Conservation (phyloP, 2,329 filamentous ascomycete species). For the Talaromyces sp. region DNA sequence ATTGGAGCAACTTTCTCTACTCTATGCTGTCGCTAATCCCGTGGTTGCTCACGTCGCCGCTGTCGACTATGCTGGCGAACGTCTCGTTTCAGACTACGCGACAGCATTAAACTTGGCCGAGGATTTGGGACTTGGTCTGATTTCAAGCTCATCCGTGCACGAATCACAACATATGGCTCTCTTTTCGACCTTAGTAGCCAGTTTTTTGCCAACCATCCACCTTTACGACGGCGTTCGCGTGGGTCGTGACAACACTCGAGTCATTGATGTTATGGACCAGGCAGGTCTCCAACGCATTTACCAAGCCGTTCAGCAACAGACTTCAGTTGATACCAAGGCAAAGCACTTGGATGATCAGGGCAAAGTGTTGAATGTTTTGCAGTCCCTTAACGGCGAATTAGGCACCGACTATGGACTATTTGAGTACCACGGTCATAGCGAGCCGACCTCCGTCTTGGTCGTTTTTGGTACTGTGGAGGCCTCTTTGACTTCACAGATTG, state of each 20-base stretch:
- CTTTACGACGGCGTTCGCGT: constrained; percentile 84
- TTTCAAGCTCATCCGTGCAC: constrained; percentile 80
- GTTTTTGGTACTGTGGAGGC: constrained; percentile 91
- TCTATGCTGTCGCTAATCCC: constrained; percentile 88
- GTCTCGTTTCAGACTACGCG: constrained; percentile 83
- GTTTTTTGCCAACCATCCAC: constrained; percentile 76
- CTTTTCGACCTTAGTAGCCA: constrained; percentile 77
- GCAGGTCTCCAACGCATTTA: constrained; percentile 67
- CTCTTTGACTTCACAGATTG: constrained; percentile 78
- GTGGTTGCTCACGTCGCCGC: constrained; percentile 91
- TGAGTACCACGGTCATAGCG: constrained; percentile 83
- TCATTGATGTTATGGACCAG: constrained; percentile 78
- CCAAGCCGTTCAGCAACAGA: constrained; percentile 58
- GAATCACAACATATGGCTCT: constrained; percentile 94
- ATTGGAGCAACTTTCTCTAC: constrained; percentile 84
- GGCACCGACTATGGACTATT: constrained; percentile 91
- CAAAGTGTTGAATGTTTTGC: constrained; percentile 67
- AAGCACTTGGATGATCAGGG: constrained; percentile 68
- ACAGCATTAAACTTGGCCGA: constrained; percentile 76
- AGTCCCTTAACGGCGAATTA: constrained; percentile 81
- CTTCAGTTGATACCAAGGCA: constrained; percentile 61
- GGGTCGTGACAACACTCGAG: constrained; percentile 74
- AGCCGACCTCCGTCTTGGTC: constrained; percentile 78
- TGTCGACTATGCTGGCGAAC: constrained; percentile 72
- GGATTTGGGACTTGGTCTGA: constrained; percentile 81